Percentiles rank a stretch among this genome's conserved stretches.
Evolutionary conservation across 164 flowering plant species (phyloP).

Genomic region (Aristolochia fimbriata): DNA sequence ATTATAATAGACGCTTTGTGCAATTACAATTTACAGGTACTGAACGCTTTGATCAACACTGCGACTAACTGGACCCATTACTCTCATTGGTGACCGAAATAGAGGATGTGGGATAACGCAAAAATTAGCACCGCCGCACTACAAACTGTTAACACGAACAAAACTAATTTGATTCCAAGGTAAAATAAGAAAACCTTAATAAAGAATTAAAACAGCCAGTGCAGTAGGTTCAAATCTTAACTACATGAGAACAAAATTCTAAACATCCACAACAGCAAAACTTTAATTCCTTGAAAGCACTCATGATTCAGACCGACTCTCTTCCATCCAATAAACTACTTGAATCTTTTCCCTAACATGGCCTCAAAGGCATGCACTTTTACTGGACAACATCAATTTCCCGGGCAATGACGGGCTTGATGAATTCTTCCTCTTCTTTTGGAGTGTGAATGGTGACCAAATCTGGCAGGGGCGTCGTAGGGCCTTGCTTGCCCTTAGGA

Average conservation of each 20-base stretch:
- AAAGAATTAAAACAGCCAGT: too few relatives aligned
- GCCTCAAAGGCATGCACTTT: not conserved
- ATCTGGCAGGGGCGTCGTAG: conserved; percentile 23
- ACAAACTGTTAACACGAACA: too few relatives aligned
- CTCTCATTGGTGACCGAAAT: too few relatives aligned
- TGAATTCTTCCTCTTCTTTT: conserved; percentile 17
- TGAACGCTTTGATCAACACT: too few relatives aligned
- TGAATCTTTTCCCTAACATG: not conserved
- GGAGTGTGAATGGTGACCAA: conserved; percentile 25
- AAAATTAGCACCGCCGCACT: not conserved
- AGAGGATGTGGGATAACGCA: not conserved
- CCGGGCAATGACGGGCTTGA: conserved; percentile 2
- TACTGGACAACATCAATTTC: conserved; percentile 6
- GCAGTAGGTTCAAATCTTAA: too few relatives aligned
- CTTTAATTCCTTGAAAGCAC: too few relatives aligned
- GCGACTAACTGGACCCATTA: too few relatives aligned
- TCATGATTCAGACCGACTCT: not conserved
- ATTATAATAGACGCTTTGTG: too few relatives aligned
- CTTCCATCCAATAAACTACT: not conserved
- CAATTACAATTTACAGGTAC: too few relatives aligned
- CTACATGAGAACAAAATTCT: too few relatives aligned
- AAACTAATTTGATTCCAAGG: not conserved
- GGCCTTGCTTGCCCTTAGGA: conserved; percentile 27
- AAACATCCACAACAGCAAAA: too few relatives aligned
- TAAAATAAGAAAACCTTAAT: not conserved